Conservation (phyloP, 2,329 filamentous ascomycete genomes). For the Achaetomium macrosporum region DNA sequence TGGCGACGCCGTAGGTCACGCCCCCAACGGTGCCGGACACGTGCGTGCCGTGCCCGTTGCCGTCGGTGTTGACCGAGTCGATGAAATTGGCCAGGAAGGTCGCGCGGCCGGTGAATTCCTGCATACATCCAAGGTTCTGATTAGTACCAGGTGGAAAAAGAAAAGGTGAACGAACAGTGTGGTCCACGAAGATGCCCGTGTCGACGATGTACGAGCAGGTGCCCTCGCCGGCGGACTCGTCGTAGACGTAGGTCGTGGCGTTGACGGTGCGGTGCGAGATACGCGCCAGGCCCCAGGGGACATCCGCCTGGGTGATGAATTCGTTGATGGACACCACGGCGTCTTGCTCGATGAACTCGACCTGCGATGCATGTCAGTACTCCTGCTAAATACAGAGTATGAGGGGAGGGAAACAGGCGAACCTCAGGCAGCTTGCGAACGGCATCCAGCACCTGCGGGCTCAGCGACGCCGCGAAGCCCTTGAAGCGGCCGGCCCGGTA, state of each 20-base stretch:
- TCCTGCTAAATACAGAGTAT: neutral
- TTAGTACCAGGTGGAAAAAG: neutral
- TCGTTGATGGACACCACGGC: slow-evolving; percentile 24
- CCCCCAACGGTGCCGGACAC: slow-evolving; percentile 41
- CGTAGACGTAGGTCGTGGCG: slow-evolving; percentile 26
- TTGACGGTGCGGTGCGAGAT: slow-evolving; percentile 23
- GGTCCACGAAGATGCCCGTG: slow-evolving; percentile 40
- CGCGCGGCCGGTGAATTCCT: slow-evolving; percentile 39
- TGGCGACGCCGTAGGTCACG: slow-evolving; percentile 40
- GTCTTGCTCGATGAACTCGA: slow-evolving; percentile 31
- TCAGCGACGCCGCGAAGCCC: slow-evolving; percentile 27
- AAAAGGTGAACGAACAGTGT: slow-evolving; percentile 26
- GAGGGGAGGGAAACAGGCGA: neutral
- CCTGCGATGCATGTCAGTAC: slow-evolving; percentile 13
- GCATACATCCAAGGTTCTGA: neutral
- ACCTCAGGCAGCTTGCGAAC: slow-evolving; percentile 26
- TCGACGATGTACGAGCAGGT: slow-evolving; percentile 38
- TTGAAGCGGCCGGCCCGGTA: slow-evolving; percentile 26
- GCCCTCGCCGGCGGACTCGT: slow-evolving; percentile 25
- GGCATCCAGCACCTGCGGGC: slow-evolving; percentile 18
- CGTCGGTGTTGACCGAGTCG: slow-evolving; percentile 33
- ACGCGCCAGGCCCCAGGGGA: slow-evolving; percentile 28
- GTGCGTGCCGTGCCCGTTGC: slow-evolving; percentile 43
- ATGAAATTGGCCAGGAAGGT: slow-evolving; percentile 34
- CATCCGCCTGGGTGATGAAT: slow-evolving; percentile 22